phyloP scores from a whole-genome alignment of 2,329 filamentous ascomycete species.

The Penicillium decumbens region DNA sequence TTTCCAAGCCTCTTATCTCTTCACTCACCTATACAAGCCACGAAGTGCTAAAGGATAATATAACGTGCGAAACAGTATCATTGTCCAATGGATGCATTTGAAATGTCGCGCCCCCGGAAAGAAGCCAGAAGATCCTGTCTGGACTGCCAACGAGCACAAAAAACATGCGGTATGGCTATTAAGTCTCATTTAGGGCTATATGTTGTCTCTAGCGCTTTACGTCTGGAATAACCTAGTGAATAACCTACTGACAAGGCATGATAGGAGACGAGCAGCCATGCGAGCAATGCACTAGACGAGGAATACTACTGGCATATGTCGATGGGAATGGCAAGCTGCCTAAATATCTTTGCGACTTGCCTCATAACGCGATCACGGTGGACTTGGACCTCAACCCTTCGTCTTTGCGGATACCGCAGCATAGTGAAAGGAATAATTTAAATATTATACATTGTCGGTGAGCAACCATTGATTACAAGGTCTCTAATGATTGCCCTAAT shows the following conservation, averaged over 20 bases:
- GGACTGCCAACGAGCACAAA: constrained; percentile 12
- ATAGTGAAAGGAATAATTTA: not conserved
- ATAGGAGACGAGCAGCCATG: constrained; percentile 14
- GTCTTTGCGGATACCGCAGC: not conserved
- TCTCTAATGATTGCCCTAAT: no score
- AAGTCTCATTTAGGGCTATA: no score
- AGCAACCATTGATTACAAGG: no score
- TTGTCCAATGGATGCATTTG: not conserved
- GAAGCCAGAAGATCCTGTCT: constrained; percentile 12
- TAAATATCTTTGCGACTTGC: constrained; percentile 6
- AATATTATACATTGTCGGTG: not conserved
- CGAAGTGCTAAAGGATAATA: no score
- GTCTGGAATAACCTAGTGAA: no score
- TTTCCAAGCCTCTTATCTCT: no score
- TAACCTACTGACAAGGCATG: not conserved
- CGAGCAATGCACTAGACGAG: constrained; percentile 5
- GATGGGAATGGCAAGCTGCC: constrained; percentile 11
- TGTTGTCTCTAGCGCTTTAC: no score
- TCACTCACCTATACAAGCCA: no score
- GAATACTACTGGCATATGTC: constrained; percentile 4
- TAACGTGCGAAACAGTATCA: no score
- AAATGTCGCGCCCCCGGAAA: not conserved
- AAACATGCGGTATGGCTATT: constrained; percentile 10
- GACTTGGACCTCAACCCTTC: not conserved
- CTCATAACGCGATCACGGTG: not conserved